phyloP scores from a whole-genome alignment of 352 stramenopile genomes.

The Phytopythium vexans region DNA sequence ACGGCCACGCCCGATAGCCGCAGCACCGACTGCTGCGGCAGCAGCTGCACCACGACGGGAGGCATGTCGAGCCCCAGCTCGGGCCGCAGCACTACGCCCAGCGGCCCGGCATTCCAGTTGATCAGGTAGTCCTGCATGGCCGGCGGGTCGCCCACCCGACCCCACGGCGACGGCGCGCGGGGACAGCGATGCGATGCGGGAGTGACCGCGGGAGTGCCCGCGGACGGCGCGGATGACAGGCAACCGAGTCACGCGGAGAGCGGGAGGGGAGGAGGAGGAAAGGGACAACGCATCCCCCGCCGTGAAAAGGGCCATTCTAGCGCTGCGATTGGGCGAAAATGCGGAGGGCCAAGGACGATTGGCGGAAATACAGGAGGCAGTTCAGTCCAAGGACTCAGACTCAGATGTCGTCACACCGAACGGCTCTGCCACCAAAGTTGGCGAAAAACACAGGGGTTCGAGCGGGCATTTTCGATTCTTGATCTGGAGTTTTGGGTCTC shows the following conservation, averaged over 20 bases:
- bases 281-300: background rate
- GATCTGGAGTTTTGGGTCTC: no score
- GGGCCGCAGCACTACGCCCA: slow-evolving; percentile 71
- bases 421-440: no score
- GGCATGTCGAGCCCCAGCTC: slow-evolving; percentile 74
- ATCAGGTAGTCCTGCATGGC: slow-evolving; percentile 75
- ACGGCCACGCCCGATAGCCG: slow-evolving; percentile 62
- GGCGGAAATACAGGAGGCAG: slow-evolving; percentile 6
- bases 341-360: slow-evolving; percentile 1
- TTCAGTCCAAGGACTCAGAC: slow-evolving; percentile 1
- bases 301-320: background rate
- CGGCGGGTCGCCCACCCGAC: background rate
- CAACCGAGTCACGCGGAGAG: background rate
- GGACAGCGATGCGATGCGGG: background rate
- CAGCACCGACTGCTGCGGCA: slow-evolving; percentile 69
- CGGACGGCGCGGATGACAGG: background rate
- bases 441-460: no score
- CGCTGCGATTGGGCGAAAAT: background rate
- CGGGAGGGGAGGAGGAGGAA: background rate
- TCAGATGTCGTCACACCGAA: background rate
- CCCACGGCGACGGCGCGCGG: background rate
- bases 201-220: background rate
- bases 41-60: slow-evolving; percentile 66
- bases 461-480: no score
- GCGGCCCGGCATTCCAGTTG: slow-evolving; percentile 78